Evolutionary conservation across 176 grass and related monocot genomes (phyloP).

Genomic region (Triticum urartu): DNA sequence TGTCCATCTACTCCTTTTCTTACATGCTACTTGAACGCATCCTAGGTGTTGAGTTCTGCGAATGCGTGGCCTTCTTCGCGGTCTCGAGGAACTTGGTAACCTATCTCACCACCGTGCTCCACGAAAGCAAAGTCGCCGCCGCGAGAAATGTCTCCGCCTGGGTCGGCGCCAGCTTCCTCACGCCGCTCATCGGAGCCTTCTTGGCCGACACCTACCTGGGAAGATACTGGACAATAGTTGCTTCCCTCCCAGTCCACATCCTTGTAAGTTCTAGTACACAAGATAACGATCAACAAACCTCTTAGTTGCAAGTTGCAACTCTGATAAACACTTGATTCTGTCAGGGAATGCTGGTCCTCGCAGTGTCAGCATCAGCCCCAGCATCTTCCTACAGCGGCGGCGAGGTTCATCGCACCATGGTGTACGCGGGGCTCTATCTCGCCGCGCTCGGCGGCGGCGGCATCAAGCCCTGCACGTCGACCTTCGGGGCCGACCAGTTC

Average conservation of each 20-base stretch:
- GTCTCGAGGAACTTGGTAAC: not conserved
- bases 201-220: slow-evolving; percentile 24
- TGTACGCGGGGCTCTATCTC: slow-evolving; percentile 45
- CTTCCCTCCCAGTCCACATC: not conserved
- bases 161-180: not conserved
- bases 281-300: not conserved
- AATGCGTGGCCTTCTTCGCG: not conserved
- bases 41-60: not conserved
- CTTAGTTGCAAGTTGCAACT: not conserved
- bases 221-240: slow-evolving; percentile 14
- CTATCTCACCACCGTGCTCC: not conserved
- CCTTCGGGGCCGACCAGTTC: slow-evolving; percentile 49
- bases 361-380: slow-evolving; percentile 15
- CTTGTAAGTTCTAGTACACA: not conserved
- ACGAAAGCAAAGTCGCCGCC: not conserved
- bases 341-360: slow-evolving; percentile 36
- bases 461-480: slow-evolving; percentile 23
- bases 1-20: not conserved
- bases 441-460: slow-evolving; percentile 27
- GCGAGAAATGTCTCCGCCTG: not conserved
- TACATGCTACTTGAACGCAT: not conserved
- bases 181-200: not conserved
- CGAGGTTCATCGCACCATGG: not conserved
- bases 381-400: not conserved
- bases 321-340: not conserved